phyloP scores from a whole-genome alignment of 2,329 filamentous ascomycete genomes.

The Aureobasidium uvarum region DNA sequence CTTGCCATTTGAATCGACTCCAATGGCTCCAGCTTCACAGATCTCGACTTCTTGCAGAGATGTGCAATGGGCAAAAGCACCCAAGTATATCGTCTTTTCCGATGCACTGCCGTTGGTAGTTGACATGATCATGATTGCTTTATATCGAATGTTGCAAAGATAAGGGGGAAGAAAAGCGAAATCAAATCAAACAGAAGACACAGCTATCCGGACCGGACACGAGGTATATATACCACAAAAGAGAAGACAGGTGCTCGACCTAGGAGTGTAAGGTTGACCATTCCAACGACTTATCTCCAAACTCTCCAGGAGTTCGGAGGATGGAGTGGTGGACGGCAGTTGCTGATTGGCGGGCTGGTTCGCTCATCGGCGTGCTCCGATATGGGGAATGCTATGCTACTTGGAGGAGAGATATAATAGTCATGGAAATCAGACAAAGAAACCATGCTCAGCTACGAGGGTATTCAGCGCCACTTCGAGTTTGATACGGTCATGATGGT shows the following conservation, averaged over 20 bases:
- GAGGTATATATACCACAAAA: constrained; percentile 1
- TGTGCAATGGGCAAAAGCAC: constrained; percentile 61
- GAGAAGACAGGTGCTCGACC: neutral
- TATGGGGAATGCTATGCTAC: neutral
- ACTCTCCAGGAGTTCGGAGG: constrained; percentile 1
- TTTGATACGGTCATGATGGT: neutral
- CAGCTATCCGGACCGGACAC: neutral
- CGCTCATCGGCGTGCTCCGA: constrained; percentile 22
- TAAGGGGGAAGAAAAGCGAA: neutral
- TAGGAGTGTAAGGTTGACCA: neutral
- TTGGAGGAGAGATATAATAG: neutral
- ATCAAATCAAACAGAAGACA: neutral
- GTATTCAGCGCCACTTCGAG: neutral
- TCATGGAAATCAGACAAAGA: neutral
- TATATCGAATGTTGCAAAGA: neutral
- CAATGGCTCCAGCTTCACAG: constrained; percentile 48
- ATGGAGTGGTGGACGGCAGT: neutral
- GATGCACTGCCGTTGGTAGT: constrained; percentile 29
- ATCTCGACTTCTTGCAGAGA: constrained; percentile 52
- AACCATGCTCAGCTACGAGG: neutral
- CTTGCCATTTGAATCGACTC: constrained; percentile 53
- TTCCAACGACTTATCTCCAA: constrained; percentile 23
- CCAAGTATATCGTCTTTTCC: constrained; percentile 53
- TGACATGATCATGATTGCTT: constrained; percentile 13
- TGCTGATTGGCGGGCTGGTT: constrained; percentile 21